Conservation (phyloP, 345 rosid species). For the Trapa incisa region DNA sequence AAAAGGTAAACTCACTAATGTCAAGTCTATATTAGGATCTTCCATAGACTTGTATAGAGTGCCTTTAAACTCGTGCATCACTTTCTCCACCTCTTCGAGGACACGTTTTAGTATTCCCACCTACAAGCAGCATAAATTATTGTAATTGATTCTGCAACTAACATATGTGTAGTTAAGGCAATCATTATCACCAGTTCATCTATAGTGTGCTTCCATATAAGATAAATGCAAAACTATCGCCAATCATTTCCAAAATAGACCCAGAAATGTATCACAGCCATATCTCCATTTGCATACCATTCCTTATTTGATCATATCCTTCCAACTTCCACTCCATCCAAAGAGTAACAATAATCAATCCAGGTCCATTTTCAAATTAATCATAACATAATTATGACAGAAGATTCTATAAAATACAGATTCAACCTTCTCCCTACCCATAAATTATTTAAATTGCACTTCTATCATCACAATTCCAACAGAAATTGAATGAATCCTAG, state of each 20-base stretch:
- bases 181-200: not conserved
- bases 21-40: constrained; percentile 83
- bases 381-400: not conserved
- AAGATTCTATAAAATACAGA: not conserved
- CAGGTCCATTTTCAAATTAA: not conserved
- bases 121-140: constrained; percentile 27
- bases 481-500: not conserved
- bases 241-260: too few species aligned
- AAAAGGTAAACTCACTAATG: constrained; percentile 44
- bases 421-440: not conserved
- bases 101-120: constrained; percentile 90
- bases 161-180: not conserved
- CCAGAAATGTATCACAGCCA: too few species aligned
- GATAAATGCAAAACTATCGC: too few species aligned
- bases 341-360: too few species aligned
- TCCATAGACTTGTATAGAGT: constrained; percentile 90
- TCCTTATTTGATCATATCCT: too few species aligned
- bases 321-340: too few species aligned
- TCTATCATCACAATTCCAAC: not conserved
- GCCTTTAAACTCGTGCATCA: constrained; percentile 93
- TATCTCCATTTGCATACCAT: too few species aligned
- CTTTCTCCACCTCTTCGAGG: constrained; percentile 96
- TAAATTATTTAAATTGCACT: not conserved
- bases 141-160: not conserved
- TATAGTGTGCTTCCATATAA: not conserved